A percentile compares a stretch with the other conserved stretches of the same genome.
phyloP scores from a whole-genome alignment of 2,329 filamentous ascomycete species.

The Ceratocystis ficicola region DNA sequence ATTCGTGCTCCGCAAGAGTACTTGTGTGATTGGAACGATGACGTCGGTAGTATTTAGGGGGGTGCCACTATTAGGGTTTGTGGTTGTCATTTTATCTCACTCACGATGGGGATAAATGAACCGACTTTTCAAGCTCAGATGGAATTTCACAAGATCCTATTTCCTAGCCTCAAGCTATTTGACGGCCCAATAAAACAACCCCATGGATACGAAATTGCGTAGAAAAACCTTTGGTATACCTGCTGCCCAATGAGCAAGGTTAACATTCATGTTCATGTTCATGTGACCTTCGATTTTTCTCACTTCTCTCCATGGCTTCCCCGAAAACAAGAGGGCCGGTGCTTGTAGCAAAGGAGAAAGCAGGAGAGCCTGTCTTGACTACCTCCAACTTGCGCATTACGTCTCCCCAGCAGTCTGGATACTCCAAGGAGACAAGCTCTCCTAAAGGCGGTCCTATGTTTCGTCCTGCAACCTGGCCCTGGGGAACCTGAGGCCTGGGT shows the following conservation, averaged over 20 bases:
- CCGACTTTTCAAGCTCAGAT: background rate
- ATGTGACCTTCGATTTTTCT: background rate
- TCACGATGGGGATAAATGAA: too few species aligned
- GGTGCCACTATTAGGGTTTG: background rate
- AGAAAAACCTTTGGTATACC: background rate
- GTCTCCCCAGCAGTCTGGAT: background rate
- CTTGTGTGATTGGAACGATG: background rate
- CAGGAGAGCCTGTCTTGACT: background rate
- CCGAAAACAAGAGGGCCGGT: background rate
- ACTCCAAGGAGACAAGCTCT: background rate
- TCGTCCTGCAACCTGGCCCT: background rate
- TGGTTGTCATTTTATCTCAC: background rate
- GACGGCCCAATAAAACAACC: background rate
- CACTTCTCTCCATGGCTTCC: background rate
- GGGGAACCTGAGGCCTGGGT: background rate
- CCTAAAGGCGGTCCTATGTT: background rate
- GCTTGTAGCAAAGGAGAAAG: background rate
- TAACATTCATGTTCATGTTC: background rate
- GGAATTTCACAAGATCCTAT: background rate
- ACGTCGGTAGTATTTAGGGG: background rate
- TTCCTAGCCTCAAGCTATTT: background rate
- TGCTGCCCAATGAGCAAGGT: background rate
- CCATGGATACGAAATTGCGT: background rate
- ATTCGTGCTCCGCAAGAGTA: too few species aligned
- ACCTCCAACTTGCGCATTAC: background rate